Conservation (phyloP, 805 yeast genomes). For the Teunomyces kruisii region DNA sequence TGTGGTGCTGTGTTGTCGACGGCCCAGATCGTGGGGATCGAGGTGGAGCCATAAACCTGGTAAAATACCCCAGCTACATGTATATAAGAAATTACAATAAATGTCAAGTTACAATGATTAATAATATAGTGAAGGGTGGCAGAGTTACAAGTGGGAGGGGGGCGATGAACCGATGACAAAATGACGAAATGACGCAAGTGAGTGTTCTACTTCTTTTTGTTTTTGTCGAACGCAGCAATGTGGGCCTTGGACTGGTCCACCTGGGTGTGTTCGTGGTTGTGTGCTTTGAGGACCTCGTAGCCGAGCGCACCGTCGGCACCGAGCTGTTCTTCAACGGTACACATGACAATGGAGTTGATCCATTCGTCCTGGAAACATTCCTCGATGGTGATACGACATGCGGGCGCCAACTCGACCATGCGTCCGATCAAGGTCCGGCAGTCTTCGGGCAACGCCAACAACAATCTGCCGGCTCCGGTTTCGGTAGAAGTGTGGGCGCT, state of each 20-base stretch:
- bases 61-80: too few relatives aligned
- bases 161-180: too few relatives aligned
- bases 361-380: conserved; percentile 74
- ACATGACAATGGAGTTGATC: conserved; percentile 64
- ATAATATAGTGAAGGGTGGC: too few relatives aligned
- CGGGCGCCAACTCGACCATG: conserved; percentile 85
- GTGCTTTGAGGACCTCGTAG: conserved; percentile 41
- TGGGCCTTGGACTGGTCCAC: conserved; percentile 95
- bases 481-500: conserved; percentile 61
- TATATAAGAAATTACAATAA: not conserved
- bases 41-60: conserved; percentile 66
- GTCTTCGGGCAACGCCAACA: conserved; percentile 70
- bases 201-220: conserved; percentile 53
- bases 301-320: conserved; percentile 38
- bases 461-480: conserved; percentile 69
- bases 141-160: too few relatives aligned
- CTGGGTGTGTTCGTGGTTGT: conserved; percentile 77
- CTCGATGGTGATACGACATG: conserved; percentile 78
- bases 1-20: conserved; percentile 82
- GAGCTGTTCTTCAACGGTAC: conserved; percentile 54
- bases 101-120: not conserved
- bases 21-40: conserved; percentile 87
- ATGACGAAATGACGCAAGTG: not conserved
- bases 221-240: conserved; percentile 88
- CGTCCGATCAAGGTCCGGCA: conserved; percentile 64